Percentiles rank a stretch among this genome's conserved stretches.
Conservation (phyloP, 1,284 basidiomycete genomes). For the Pseudozyma sp. region DNA sequence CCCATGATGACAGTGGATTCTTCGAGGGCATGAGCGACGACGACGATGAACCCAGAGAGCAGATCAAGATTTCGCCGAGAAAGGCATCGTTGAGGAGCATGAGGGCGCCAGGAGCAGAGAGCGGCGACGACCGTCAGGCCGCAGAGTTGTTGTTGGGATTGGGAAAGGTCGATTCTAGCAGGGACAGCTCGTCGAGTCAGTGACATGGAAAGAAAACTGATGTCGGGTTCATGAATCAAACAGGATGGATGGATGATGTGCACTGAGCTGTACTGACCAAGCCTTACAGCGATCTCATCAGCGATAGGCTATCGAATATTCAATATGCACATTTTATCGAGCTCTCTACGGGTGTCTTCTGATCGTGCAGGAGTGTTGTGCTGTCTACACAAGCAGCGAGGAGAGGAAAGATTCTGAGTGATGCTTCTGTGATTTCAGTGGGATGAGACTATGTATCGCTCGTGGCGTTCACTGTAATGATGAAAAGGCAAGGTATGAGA, state of each 20-base stretch:
- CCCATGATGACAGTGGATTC: constrained; percentile 59
- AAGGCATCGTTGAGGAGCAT: constrained; percentile 29
- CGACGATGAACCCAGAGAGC: constrained; percentile 13
- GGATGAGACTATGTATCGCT: not conserved
- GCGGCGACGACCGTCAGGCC: constrained; percentile 51
- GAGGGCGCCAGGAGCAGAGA: constrained; percentile 1
- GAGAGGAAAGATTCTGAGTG: not conserved
- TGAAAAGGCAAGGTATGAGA: not conserved
- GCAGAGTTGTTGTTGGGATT: constrained; percentile 58
- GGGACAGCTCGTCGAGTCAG: constrained; percentile 26
- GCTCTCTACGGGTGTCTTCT: not conserved
- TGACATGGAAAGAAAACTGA: not conserved
- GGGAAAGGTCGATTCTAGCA: constrained; percentile 31
- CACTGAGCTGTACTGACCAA: not conserved
- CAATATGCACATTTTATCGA: not conserved
- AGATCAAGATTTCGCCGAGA: constrained; percentile 10
- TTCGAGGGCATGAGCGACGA: constrained; percentile 47
- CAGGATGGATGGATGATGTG: not conserved
- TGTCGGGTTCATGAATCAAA: not conserved
- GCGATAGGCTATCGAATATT: too few species aligned
- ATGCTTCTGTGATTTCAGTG: not conserved
- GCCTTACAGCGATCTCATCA: not conserved
- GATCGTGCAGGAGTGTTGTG: too few species aligned
- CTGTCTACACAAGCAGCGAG: not conserved
- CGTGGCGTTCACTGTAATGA: constrained; percentile 8